phyloP scores from a whole-genome alignment of 2,329 filamentous ascomycete genomes.

The Emmonsia crescens region DNA sequence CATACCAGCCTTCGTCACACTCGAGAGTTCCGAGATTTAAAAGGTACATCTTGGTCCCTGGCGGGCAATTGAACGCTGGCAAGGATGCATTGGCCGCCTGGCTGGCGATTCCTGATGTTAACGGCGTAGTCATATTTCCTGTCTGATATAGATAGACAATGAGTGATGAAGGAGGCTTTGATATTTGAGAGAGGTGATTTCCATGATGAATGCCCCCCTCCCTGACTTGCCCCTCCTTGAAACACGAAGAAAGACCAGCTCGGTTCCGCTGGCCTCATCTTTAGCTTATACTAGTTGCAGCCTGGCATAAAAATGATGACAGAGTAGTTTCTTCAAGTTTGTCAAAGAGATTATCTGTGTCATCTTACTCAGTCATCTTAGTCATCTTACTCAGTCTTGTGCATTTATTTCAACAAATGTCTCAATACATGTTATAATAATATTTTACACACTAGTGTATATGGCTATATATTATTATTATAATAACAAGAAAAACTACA shows the following conservation, averaged over 20 bases:
- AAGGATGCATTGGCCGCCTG: conserved; percentile 6
- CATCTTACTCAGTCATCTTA: no score
- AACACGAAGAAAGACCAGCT: neutral
- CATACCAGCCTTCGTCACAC: conserved; percentile 37
- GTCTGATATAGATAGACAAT: neutral
- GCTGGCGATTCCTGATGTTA: conserved; percentile 5
- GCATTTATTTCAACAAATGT: no score
- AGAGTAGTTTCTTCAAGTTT: no score
- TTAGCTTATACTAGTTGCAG: no score
- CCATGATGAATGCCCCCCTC: neutral
- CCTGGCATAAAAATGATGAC: no score
- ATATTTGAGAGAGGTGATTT: neutral
- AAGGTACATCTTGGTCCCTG: conserved; percentile 39
- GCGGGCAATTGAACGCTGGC: conserved; percentile 33
- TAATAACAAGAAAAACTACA: no score
- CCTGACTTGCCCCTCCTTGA: neutral
- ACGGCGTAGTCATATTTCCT: conserved; percentile 4
- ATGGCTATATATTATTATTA: no score
- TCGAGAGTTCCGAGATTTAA: conserved; percentile 37
- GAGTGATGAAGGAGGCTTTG: neutral
- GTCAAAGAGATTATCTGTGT: no score
- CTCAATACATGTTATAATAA: no score
- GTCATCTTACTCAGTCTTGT: no score
- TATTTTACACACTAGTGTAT: no score
- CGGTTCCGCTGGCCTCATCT: no score